Evolutionary conservation across 1,284 basidiomycete species (phyloP), one percentile per base, ranked within the genome.

Genomic region (Lignosus rhinocerotis): DNA sequence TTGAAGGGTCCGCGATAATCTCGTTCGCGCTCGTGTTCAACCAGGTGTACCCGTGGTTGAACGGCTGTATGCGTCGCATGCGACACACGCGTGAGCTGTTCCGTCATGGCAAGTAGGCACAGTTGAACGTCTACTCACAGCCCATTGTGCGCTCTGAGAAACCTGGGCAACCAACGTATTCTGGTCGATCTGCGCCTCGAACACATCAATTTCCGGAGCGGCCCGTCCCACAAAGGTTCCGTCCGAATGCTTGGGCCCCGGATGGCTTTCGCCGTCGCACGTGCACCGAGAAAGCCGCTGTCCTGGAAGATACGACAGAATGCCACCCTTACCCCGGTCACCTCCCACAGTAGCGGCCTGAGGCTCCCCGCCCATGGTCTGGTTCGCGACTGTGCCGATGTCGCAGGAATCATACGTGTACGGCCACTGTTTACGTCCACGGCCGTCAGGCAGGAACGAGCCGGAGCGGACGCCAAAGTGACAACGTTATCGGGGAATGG

Each of bases 391-490:
- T 6, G 87, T 90, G 2, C 88, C 90, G 30, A 86, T 75, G 67
- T 90, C 90, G 70, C 88, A 93, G 1, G 79, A 68, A 66, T 89
- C 87, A 72, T 93, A 92, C 0, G 86, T 84, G 70, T 93, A 93
- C 7, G 88, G 89, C 81, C 88, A 89, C 84, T 51, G 46, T 17
- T 9, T 16, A 10, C 32, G 31, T 19, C n/a, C n/a, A 38, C n/a
- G 32, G 12, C 19, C 43, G 33, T 46, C 43, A 9, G 17, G 30
- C 43, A 9, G 17, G 30, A 48, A 31, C 21, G 31, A 8, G 3
- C 19, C 33, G 47, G 7, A 32, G 25, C 9, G 9, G 21, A 5
- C 14, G 21, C 34, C 25, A 31, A 19, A 38, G 32, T 21, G 16
- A 39, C 25, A 43, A 32, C 14, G 16, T 34, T 39, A 21, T 12